These are phyloP conservation scores for Trametes cinnabarina DNA, from an alignment of 768 basidiomycete genomes.

Conservation along the genomic window DNA sequence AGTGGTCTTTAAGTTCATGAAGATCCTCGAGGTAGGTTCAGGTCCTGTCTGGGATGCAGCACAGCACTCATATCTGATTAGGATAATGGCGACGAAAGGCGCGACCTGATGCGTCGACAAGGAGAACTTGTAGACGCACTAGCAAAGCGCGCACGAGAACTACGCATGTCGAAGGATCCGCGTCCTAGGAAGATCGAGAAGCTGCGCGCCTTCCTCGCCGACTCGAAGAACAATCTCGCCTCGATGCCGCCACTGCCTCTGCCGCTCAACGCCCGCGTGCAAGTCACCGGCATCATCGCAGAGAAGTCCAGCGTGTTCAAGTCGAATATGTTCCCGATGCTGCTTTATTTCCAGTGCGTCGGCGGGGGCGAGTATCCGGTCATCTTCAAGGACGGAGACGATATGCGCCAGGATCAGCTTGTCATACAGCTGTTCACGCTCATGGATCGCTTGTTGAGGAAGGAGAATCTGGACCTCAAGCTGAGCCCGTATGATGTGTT, in stretches of 20 bases:
- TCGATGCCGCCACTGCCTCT: slow-evolving; percentile 80
- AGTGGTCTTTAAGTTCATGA: slow-evolving; percentile 89
- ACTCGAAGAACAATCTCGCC: slow-evolving; percentile 81
- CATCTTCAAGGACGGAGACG: slow-evolving; percentile 99
- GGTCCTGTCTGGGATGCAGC: no score
- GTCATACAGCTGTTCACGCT: slow-evolving; percentile 98
- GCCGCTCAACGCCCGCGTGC: slow-evolving; percentile 85
- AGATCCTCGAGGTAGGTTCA: slow-evolving; percentile 72
- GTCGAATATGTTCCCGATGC: slow-evolving; percentile 89
- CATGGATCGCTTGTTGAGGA: slow-evolving; percentile 90
- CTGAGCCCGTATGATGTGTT: slow-evolving; percentile 90
- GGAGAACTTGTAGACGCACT: slow-evolving; percentile 85
- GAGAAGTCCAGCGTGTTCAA: slow-evolving; percentile 97
- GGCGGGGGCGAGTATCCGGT: slow-evolving; percentile 87
- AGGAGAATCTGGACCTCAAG: slow-evolving; percentile 93
- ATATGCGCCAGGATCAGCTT: slow-evolving; percentile 97
- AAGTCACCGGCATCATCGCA: slow-evolving; percentile 81
- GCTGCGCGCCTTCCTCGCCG: slow-evolving; percentile 77
- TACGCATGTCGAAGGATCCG: slow-evolving; percentile 87
- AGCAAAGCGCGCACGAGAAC: slow-evolving; percentile 80
- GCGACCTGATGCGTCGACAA: slow-evolving; percentile 89
- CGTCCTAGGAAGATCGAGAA: slow-evolving; percentile 98
- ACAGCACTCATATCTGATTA: slow-evolving; percentile 42
- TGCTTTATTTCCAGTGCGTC: slow-evolving; percentile 85
- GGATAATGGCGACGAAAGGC: slow-evolving; percentile 69